These are phyloP conservation scores for Oryza australiensis DNA, from an alignment of 176 grass and related monocot genomes.

Conservation along the genomic window DNA sequence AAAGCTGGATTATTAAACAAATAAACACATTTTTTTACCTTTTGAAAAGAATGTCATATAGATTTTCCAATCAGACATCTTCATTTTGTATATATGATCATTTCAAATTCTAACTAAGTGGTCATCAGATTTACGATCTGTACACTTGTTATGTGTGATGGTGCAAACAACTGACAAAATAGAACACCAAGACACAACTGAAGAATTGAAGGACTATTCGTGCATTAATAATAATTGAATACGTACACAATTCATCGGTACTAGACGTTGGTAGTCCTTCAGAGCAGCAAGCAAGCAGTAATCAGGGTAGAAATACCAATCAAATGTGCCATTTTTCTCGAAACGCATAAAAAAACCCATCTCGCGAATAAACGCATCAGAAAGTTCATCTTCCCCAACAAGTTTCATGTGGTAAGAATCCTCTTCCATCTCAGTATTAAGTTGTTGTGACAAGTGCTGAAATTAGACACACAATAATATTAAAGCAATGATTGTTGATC, in stretches of 20 bases:
- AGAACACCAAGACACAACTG: background rate
- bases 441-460: too few relatives aligned
- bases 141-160: too few relatives aligned
- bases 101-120: background rate
- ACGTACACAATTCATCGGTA: conserved; percentile 10
- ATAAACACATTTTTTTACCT: background rate
- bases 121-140: background rate
- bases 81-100: background rate
- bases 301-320: conserved; percentile 18
- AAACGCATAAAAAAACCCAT: conserved; percentile 15
- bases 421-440: too few relatives aligned
- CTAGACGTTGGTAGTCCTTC: conserved; percentile 34
- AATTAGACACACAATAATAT: too few relatives aligned
- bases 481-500: too few relatives aligned
- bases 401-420: too few relatives aligned
- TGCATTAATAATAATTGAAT: background rate
- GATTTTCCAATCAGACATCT: background rate
- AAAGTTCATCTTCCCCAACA: background rate
- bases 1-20: background rate
- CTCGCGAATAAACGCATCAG: background rate
- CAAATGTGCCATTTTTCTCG: background rate
- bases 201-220: background rate
- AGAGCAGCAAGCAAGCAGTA: background rate
- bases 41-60: background rate
- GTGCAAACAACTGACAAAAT: background rate